Conservation (phyloP, 345 rosid species). For the Acer yangbiense region DNA sequence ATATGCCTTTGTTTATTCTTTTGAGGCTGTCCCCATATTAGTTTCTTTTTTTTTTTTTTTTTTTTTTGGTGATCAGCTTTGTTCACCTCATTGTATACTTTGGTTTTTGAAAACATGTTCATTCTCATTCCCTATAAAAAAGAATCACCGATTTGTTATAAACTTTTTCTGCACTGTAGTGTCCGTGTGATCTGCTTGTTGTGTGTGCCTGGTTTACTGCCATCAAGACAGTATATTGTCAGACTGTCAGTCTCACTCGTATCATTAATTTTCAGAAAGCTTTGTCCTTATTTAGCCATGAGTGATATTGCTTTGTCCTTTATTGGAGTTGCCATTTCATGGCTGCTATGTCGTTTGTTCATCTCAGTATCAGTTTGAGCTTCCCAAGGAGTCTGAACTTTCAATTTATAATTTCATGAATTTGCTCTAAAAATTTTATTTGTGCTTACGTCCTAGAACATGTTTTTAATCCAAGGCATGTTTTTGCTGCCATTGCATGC, state of each 20-base stretch:
- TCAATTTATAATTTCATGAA: background rate
- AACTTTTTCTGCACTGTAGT: background rate
- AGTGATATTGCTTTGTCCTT: no score
- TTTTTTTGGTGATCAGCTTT: no score
- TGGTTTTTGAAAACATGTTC: no score
- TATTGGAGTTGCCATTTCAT: no score
- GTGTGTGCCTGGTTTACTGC: background rate
- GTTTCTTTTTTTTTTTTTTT: no score
- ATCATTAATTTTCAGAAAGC: background rate
- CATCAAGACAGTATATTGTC: background rate
- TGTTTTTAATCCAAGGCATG: background rate
- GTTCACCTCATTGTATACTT: no score
- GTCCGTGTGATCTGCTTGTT: background rate
- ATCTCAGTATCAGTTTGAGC: background rate
- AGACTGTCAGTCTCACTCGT: background rate
- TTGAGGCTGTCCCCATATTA: no score
- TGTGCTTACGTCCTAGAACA: background rate
- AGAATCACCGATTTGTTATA: background rate
- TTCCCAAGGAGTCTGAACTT: background rate
- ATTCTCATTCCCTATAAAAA: background rate
- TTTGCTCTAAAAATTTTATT: background rate
- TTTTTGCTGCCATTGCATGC: background rate
- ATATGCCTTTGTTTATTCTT: no score
- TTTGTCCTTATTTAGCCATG: no score
- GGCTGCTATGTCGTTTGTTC: no score